These are phyloP conservation scores for Emmonsia crescens DNA, from an alignment of 2,329 filamentous ascomycete genomes.

Conservation along the genomic window DNA sequence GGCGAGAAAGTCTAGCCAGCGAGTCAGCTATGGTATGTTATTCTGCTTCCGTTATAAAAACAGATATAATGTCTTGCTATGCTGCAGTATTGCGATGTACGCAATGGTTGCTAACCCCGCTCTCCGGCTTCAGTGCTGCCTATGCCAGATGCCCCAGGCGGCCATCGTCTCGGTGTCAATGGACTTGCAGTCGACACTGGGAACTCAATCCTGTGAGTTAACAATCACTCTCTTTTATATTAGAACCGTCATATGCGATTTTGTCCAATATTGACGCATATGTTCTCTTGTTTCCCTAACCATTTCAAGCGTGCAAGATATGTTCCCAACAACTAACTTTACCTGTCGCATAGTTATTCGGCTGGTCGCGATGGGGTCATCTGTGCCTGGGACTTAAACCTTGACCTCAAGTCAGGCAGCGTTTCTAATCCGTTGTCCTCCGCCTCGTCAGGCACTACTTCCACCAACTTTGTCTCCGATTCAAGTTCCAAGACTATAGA, in stretches of 20 bases:
- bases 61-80: neutral
- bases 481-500: constrained; percentile 16
- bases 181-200: constrained; percentile 77
- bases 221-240: neutral
- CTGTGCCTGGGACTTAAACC: constrained; percentile 86
- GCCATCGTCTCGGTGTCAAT: constrained; percentile 90
- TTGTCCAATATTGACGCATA: neutral
- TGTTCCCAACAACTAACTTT: neutral
- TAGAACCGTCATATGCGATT: neutral
- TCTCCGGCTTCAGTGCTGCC: constrained; percentile 48
- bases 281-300: too few species aligned
- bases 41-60: neutral
- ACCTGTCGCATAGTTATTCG: constrained; percentile 58
- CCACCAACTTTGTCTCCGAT: constrained; percentile 14
- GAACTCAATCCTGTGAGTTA: constrained; percentile 71
- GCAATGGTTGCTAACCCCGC: neutral
- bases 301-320: neutral
- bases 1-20: constrained; percentile 59
- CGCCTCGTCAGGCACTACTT: constrained; percentile 17
- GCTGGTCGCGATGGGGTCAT: constrained; percentile 90
- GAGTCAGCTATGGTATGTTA: constrained; percentile 56
- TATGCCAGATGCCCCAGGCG: constrained; percentile 62
- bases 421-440: constrained; percentile 24
- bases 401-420: constrained; percentile 43
- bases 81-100: neutral